Evolutionary conservation across 2,329 filamentous ascomycete genomes (phyloP).

Genomic region (Colletotrichum liaoningense): DNA sequence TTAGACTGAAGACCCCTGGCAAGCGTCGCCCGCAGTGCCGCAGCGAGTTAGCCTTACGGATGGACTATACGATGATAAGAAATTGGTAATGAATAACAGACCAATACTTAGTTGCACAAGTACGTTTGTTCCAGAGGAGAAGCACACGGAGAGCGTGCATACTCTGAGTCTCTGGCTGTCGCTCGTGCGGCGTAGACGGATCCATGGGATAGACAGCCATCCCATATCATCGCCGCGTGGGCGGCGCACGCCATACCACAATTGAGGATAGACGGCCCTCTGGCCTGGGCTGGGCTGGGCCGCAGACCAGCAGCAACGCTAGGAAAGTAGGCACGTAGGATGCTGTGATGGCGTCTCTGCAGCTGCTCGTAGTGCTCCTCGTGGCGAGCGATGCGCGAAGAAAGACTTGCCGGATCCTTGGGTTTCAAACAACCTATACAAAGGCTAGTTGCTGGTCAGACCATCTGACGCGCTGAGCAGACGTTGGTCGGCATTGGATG

Average conservation of each 20-base stretch:
- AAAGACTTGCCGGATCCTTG: background rate
- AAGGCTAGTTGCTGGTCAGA: background rate
- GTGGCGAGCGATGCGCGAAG: background rate
- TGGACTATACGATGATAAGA: slow-evolving; percentile 21
- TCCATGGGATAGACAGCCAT: slow-evolving; percentile 11
- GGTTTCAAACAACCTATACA: background rate
- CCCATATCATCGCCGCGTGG: slow-evolving; percentile 4
- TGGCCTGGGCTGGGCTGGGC: slow-evolving; percentile 10
- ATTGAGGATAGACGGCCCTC: slow-evolving; percentile 16
- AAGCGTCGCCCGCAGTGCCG: slow-evolving; percentile 31
- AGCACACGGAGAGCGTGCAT: slow-evolving; percentile 17
- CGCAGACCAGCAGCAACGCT: slow-evolving; percentile 25
- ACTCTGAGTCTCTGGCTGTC: background rate
- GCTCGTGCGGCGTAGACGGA: slow-evolving; percentile 27
- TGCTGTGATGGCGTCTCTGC: slow-evolving; percentile 17
- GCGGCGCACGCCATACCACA: slow-evolving; percentile 4
- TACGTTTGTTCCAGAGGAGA: background rate
- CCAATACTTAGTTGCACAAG: slow-evolving; percentile 6
- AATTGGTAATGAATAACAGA: slow-evolving; percentile 21
- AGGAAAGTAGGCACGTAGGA: background rate
- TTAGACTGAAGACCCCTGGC: slow-evolving; percentile 9
- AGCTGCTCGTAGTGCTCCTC: slow-evolving; percentile 5
- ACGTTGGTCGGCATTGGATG: slow-evolving; percentile 6
- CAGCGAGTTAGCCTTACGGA: slow-evolving; percentile 33
- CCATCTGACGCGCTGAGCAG: background rate